Conservation (phyloP, 1,284 basidiomycete genomes). For the Sporisorium graminicola region DNA sequence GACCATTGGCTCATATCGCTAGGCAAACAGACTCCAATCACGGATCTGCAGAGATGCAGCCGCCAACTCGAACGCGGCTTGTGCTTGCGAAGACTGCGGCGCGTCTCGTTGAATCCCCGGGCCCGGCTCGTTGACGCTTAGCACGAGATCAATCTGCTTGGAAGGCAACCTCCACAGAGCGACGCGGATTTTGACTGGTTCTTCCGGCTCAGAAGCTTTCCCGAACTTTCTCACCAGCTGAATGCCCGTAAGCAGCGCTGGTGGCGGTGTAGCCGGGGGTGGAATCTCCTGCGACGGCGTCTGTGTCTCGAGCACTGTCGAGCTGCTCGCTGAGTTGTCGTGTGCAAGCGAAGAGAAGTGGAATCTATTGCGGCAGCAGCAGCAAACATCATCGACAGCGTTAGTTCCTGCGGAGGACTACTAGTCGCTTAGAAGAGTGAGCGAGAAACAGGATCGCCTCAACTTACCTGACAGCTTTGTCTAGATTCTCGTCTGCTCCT, state of each 20-base stretch:
- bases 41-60: constrained; percentile 31
- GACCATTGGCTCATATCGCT: not conserved
- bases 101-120: constrained; percentile 2
- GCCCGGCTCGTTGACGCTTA: constrained; percentile 64
- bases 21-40: constrained; percentile 45
- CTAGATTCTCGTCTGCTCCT: constrained; percentile 73
- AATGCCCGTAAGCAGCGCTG: constrained; percentile 50
- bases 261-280: constrained; percentile 44
- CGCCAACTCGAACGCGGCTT: constrained; percentile 35
- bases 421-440: too few relatives aligned
- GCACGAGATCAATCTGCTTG: constrained; percentile 65
- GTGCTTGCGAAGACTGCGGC: constrained; percentile 11
- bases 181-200: constrained; percentile 58
- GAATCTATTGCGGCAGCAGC: constrained; percentile 74
- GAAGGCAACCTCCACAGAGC: constrained; percentile 62
- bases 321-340: constrained; percentile 82
- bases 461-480: constrained; percentile 65
- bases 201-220: constrained; percentile 41
- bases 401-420: not conserved
- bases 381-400: not conserved
- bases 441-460: not conserved
- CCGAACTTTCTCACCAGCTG: constrained; percentile 66
- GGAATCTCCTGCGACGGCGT: constrained; percentile 12
- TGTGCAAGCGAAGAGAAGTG: constrained; percentile 92
- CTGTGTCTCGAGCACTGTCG: constrained; percentile 73